phyloP scores from a whole-genome alignment of 2,329 filamentous ascomycete species.

The Botrytis paeoniae region DNA sequence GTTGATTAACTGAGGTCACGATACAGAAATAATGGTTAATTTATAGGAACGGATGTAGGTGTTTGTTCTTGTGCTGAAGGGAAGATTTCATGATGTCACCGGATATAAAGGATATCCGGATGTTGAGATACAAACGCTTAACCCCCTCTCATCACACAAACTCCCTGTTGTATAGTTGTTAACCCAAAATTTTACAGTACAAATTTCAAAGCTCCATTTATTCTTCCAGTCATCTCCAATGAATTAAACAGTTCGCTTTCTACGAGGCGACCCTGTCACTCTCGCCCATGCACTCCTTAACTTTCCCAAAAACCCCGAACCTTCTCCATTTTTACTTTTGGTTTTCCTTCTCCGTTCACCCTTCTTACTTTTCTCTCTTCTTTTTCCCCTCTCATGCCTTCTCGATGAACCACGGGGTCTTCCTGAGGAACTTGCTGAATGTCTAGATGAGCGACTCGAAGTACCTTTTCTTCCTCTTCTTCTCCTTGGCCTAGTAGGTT shows the following conservation, averaged over 20 bases:
- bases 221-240: background rate
- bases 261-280: background rate
- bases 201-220: background rate
- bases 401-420: background rate
- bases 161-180: background rate
- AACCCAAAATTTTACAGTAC: background rate
- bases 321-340: background rate
- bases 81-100: background rate
- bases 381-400: background rate
- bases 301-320: background rate
- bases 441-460: background rate
- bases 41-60: background rate
- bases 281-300: background rate
- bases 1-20: background rate
- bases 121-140: background rate
- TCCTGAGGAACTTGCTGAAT: background rate
- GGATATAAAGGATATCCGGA: background rate
- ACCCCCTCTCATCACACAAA: background rate
- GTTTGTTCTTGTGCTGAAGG: background rate
- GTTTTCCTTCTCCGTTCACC: background rate
- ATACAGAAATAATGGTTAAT: background rate
- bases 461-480: too few relatives aligned
- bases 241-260: background rate
- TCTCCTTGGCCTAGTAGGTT: background rate
- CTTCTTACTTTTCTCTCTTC: background rate